Evolutionary conservation across 495 filamentous ascomycete genomes (phyloP), one percentile per base, ranked within the genome.

Genomic region (Podospora comata): DNA sequence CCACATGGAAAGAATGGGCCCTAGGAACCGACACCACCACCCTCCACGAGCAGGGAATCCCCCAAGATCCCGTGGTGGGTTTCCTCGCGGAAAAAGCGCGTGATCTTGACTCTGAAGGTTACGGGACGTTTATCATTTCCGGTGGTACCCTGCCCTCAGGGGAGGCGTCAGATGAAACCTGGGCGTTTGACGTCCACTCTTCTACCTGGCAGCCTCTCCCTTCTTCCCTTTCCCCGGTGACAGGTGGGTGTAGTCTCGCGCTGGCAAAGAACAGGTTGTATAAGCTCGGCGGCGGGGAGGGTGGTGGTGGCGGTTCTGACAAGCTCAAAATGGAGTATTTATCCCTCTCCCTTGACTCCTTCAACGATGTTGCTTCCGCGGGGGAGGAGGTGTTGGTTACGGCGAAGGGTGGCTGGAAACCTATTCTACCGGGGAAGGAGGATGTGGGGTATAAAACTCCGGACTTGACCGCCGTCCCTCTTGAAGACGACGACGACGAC

Each of bases 101-200:
- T 7, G 84, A 85, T 69, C 73, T 76, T 27, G 82, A 85, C 67
- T 71, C 71, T 4, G 78, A 78, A 5, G 85, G 85, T 5, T 82
- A 85, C 75, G 84, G 84, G 44, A 85, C 84, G 0, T 75, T 95
- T 44, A 88, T 89, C 73, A 75, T 95, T 18, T 91, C 93, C 71
- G 91, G 88, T 6, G 92, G 92, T 0, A 91, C 88, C 71, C 79
- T 84, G 3, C 83, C 80, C 7, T 86, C 82, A 18, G 70, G 69
- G 27, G 34, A 54, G 15, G 79, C 89, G 16, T 79, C 88, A 1
- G 76, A 80, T 4, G 91, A 94, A 76, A 73, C 92, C 0, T 94
- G 91, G 91, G 83, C 85, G 0, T 93, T 93, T 73, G 85, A 88
- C 72, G 69, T 93, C 11, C 78, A 76, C 44, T 80, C 77, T 27